Evolutionary conservation across 352 stramenopile genomes (phyloP), one percentile per base, ranked within the genome.

Genomic region (Phytophthora multivora): DNA sequence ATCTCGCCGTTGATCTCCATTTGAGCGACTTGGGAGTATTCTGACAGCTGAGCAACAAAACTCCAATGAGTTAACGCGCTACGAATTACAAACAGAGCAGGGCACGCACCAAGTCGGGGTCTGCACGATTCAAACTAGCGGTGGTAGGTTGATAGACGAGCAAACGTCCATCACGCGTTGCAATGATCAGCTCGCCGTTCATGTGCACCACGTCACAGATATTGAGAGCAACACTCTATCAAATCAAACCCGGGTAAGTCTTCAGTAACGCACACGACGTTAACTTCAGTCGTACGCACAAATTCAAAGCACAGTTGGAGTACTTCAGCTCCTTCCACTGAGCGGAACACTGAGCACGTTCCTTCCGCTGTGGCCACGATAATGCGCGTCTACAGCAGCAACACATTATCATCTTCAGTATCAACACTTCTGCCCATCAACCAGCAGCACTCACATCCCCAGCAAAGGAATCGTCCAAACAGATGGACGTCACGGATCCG

Each of bases 301-400:
- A 94, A 90, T 43, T 91, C 80, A 0, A 71, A 75, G 12, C 65
- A 75, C n/a, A 81, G 54, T 19, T 70, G 70, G 45, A 94, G 75
- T 21, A 86, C 70, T 49, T 83, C 73, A 38, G 70, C 72, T 38
- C 66, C 75, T 16, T 86, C 77, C 2, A 77, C 75, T 11, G 66
- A 72, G 36, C 81, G 77, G 40, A 92, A 88, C 7, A 93, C 75
- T 33, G 66, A 86, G 62, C 86, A 92, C 28, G 52, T 64, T 9
- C 83, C 83, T 59, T 93, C 86, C 2, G 82, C 77, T 11, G 83
- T 95, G 39, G 81, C 72, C n/a, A 90, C 86, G 56, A 95, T 83
- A 30, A 94, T 67, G 1, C 78, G 78, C 31, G 71, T 75, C 81
- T 91, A 30, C 30, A 62, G 6, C 4, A 61, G 23, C 21, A 21